Evolutionary conservation across 148 eudicot species (phyloP), one percentile per base, ranked within the genome.

Genomic region (Vaccinium macrocarpon): DNA sequence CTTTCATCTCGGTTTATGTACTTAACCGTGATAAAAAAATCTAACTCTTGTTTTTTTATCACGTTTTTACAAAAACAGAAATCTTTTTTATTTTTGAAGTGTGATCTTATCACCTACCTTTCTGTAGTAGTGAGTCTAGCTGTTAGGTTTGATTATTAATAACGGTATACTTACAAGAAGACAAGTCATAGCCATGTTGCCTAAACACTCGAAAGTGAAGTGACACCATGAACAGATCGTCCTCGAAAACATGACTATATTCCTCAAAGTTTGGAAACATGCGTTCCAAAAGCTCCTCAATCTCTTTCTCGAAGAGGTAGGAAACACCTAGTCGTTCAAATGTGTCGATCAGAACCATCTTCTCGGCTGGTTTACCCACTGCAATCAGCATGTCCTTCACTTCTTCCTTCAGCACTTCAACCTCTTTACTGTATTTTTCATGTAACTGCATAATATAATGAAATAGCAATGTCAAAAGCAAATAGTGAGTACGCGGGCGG

Each of bases 301-400:
- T 76, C 68, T 76, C 85, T 35, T 76, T 78, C 7, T 61, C 85
- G 77, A 76, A 83, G 81, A 74, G 85, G 62, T 83, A 76, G 4
- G 85, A 66, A 29, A 83, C 14, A n/a, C 85, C 85, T 1, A 83
- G 81, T 8, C 75, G 81, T 76, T 83, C 81, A 0, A 83, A 27
- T 76, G 61, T 49, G 21, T 83, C 70, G 1, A 83, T 76, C 27
- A 83, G 38, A 48, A 15, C 48, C 75, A 83, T 76, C 68, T 83
- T 76, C 49, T 76, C 59, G 16, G 42, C 27, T 25, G 57, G 49
- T 57, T 48, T 27, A 4, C 19, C 49, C 1, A 6, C 49, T 25
- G 1, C 59, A 8, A 11, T 5, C 2, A 83, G 27, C 81, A 76
- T 62, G 1, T 2, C 18, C 79, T 46, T 83, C 38, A 75, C 80